Evolutionary conservation across 352 stramenopile genomes (phyloP).

Genomic region (Phytophthora citrophthora): DNA sequence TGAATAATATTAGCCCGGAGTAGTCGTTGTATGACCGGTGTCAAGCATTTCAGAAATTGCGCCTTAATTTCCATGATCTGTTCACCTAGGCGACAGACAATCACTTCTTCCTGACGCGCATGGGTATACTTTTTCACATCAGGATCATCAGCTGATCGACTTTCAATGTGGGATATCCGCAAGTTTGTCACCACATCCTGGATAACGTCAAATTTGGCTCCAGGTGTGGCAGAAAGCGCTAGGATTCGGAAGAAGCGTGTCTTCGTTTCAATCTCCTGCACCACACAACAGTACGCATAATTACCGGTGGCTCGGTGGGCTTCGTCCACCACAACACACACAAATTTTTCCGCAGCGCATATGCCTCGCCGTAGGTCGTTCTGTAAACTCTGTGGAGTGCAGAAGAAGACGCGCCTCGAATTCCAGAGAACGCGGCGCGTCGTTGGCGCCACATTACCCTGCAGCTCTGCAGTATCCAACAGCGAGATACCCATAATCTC

Average conservation of each 20-base stretch:
- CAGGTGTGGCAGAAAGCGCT: slow-evolving; percentile 97
- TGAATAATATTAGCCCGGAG: slow-evolving; percentile 64
- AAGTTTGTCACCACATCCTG: slow-evolving; percentile 97
- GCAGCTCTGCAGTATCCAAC: slow-evolving; percentile 80
- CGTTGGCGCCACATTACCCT: slow-evolving; percentile 78
- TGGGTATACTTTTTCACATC: slow-evolving; percentile 93
- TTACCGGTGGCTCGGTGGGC: slow-evolving; percentile 97
- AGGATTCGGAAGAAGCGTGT: slow-evolving; percentile 91
- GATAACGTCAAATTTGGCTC: slow-evolving; percentile 94
- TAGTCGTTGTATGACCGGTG: slow-evolving; percentile 67
- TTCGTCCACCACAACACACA: slow-evolving; percentile 98
- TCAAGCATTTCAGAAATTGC: slow-evolving; percentile 69
- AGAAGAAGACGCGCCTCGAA: slow-evolving; percentile 97
- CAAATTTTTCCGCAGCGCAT: slow-evolving; percentile 84
- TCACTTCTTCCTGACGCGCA: slow-evolving; percentile 82
- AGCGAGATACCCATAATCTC: slow-evolving; percentile 95
- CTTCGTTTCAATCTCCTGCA: slow-evolving; percentile 67
- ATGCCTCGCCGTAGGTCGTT: slow-evolving; percentile 94
- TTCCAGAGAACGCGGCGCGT: slow-evolving; percentile 90
- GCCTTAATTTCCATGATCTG: slow-evolving; percentile 74
- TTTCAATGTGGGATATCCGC: slow-evolving; percentile 95
- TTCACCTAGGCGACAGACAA: slow-evolving; percentile 67
- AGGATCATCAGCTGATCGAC: slow-evolving; percentile 93
- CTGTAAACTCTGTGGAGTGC: slow-evolving; percentile 97
- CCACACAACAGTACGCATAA: slow-evolving; percentile 96